phyloP scores from a whole-genome alignment of 2,329 filamentous ascomycete species.

The Exophiala dermatitidis region DNA sequence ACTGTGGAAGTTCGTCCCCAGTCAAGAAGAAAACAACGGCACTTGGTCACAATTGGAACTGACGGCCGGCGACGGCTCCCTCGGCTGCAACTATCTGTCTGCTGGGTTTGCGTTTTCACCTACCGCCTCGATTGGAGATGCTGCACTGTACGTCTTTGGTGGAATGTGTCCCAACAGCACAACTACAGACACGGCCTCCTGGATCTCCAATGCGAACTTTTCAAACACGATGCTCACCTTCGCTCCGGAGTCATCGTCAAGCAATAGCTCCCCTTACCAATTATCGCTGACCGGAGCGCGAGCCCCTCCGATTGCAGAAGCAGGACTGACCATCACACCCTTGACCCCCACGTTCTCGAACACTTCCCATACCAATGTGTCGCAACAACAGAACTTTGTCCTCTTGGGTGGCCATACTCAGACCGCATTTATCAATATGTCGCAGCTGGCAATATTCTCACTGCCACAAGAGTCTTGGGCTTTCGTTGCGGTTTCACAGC shows the following conservation, averaged over 20 bases:
- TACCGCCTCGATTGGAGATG: conserved; percentile 45
- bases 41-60: conserved; percentile 47
- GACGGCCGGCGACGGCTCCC: conserved; percentile 31
- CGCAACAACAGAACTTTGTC: conserved; percentile 70
- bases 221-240: conserved; percentile 70
- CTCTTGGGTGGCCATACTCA: conserved; percentile 79
- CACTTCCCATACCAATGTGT: conserved; percentile 53
- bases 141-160: conserved; percentile 68
- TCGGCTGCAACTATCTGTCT: conserved; percentile 52
- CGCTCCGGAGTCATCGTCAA: conserved; percentile 38
- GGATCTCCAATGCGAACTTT: conserved; percentile 66
- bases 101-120: conserved; percentile 62
- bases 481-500: conserved; percentile 60
- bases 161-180: conserved; percentile 67
- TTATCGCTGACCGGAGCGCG: conserved; percentile 45
- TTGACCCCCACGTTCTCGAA: conserved; percentile 64
- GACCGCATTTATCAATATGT: conserved; percentile 87
- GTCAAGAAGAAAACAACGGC: conserved; percentile 41
- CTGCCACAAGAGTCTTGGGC: conserved; percentile 82
- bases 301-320: conserved; percentile 68
- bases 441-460: conserved; percentile 77
- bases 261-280: conserved; percentile 26
- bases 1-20: conserved; percentile 61
- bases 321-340: conserved; percentile 76
- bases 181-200: conserved; percentile 41